Evolutionary conservation across 495 filamentous ascomycete genomes (phyloP).

Genomic region (Jackrogersella minutella): DNA sequence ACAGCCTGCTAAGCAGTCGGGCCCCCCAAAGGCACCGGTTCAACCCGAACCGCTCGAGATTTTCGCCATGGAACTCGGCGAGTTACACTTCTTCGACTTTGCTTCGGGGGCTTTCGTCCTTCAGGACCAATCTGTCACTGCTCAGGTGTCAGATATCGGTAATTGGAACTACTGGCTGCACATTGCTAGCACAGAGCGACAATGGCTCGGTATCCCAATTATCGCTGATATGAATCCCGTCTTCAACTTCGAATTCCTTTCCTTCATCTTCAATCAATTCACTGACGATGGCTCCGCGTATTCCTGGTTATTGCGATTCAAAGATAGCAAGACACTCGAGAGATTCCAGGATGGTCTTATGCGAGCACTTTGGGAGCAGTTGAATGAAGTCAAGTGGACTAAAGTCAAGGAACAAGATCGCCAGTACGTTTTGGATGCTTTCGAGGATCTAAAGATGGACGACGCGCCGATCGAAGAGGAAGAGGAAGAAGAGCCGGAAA

Average conservation of each 20-base stretch:
- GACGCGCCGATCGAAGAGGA: slow-evolving; percentile 69
- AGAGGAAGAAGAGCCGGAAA: slow-evolving; percentile 64
- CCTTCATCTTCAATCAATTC: slow-evolving; percentile 99
- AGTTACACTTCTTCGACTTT: slow-evolving; percentile 95
- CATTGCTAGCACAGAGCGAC: slow-evolving; percentile 75
- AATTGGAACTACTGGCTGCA: slow-evolving; percentile 97
- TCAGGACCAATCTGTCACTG: slow-evolving; percentile 76
- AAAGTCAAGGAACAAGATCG: slow-evolving; percentile 91
- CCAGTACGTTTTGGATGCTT: slow-evolving; percentile 94
- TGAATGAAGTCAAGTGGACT: slow-evolving; percentile 93
- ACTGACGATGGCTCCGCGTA: slow-evolving; percentile 86
- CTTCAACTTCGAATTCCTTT: slow-evolving; percentile 97
- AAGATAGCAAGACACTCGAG: slow-evolving; percentile 78
- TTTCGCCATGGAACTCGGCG: slow-evolving; percentile 77
- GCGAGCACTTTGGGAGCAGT: slow-evolving; percentile 95
- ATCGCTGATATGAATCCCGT: slow-evolving; percentile 94
- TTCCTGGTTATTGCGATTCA: slow-evolving; percentile 95
- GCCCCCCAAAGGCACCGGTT: slow-evolving; percentile 55
- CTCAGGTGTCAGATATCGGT: slow-evolving; percentile 85
- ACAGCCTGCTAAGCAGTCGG: slow-evolving; percentile 48
- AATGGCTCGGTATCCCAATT: slow-evolving; percentile 90
- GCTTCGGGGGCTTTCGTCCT: slow-evolving; percentile 80
- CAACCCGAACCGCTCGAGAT: slow-evolving; percentile 76
- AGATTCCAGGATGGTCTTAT: slow-evolving; percentile 93
- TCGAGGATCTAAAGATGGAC: slow-evolving; percentile 93